Evolutionary conservation across 306 rosid genomes (phyloP), one percentile per base, ranked within the genome.

Genomic region (Gleditsia sinensis): DNA sequence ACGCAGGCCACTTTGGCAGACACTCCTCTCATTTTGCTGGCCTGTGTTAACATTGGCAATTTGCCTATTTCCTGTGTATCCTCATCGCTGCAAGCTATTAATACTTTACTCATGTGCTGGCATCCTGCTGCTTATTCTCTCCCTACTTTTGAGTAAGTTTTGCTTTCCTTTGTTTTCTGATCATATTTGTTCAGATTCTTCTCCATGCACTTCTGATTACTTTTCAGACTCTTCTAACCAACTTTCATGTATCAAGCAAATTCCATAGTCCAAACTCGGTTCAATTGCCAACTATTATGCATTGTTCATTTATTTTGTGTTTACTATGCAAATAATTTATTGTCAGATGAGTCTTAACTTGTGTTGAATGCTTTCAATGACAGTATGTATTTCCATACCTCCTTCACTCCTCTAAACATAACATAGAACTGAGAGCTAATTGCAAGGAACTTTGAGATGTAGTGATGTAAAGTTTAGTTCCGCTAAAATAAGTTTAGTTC

Each of bases 51-150:
- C 99, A 5, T 82, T 95, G 82, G 99, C 99, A 67, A 95, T 95
- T 54, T 95, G 99, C 88, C 82, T 95, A 84, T 95, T 95, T 87
- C 99, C 99, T 12, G 97, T 95, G 66, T 95, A 95, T 67, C 99
- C 99, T 70, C 98, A 90, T 86, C 78, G 88, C 67, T 90, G 96
- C 98, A 95, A 95, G 87, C 83, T 95, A 49, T 65, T 94, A 75
- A 88, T 92, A 83, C 96, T 94, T 75, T 94, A 94, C 90, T 90
- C 95, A 0, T 94, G 99, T 3, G 97, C 94, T 4, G 97, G 99
- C 72, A 85, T 94, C 80, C 92, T 94, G 39, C 79, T 92, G 72
- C 96, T 94, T 68, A 88, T 94, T 67, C 78, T 90, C 73, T 88
- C 96, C 39, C 87, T 94, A 39, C 99, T 94, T 39, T 72, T 83